These are phyloP conservation scores for Lachnellula occidentalis DNA, from an alignment of 2,329 filamentous ascomycete species.

Conservation along the genomic window DNA sequence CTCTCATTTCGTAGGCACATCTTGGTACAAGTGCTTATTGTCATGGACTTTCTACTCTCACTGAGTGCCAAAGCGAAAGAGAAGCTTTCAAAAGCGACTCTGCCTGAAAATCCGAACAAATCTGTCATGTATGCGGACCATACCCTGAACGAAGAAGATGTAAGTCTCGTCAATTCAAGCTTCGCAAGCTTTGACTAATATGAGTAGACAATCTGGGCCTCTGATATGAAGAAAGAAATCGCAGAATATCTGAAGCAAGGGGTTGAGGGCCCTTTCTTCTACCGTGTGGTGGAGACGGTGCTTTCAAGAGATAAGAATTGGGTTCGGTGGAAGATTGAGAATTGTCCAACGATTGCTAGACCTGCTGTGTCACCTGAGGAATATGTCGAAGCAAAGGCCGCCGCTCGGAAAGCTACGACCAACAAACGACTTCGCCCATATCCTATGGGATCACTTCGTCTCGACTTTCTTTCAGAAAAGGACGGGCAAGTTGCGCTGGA, in stretches of 20 bases:
- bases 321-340: slow-evolving; percentile 97
- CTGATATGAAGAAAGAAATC: slow-evolving; percentile 70
- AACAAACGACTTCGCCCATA: slow-evolving; percentile 65
- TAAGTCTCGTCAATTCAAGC: slow-evolving; percentile 40
- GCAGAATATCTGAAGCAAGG: slow-evolving; percentile 78
- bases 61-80: slow-evolving; percentile 77
- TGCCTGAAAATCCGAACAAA: slow-evolving; percentile 58
- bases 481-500: slow-evolving; percentile 58
- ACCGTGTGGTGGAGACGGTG: slow-evolving; percentile 94
- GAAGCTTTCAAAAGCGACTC: slow-evolving; percentile 61
- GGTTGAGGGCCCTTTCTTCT: slow-evolving; percentile 84
- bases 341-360: slow-evolving; percentile 79
- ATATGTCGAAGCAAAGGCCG: slow-evolving; percentile 63
- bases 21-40: slow-evolving; percentile 88
- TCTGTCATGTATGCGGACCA: slow-evolving; percentile 79
- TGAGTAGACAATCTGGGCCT: slow-evolving; percentile 72
- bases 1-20: slow-evolving; percentile 91
- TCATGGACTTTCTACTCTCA: slow-evolving; percentile 92
- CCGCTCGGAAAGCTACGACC: slow-evolving; percentile 60
- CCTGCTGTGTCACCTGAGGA: slow-evolving; percentile 63
- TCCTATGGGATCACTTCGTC: slow-evolving; percentile 66
- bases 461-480: slow-evolving; percentile 71
- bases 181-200: background rate
- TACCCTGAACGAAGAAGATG: slow-evolving; percentile 74
- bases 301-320: slow-evolving; percentile 96